Evolutionary conservation across 139 green algal genomes (phyloP).

Genomic region (Mesotaenium endlicherianum): DNA sequence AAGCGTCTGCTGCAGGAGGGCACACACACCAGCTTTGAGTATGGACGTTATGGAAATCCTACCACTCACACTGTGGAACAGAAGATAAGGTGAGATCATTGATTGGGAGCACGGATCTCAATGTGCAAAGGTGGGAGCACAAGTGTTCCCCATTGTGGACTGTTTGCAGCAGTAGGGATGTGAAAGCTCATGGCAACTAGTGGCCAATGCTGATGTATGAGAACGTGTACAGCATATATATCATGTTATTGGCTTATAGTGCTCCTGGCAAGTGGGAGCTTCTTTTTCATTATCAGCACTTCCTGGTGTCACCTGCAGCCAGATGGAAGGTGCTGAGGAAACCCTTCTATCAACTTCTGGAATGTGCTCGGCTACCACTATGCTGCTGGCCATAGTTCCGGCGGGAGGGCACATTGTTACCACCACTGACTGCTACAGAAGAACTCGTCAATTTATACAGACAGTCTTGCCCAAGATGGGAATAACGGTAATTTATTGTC

Average conservation of each 20-base stretch:
- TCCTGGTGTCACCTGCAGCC: constrained; percentile 16
- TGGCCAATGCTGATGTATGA: neutral
- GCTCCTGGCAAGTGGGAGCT: neutral
- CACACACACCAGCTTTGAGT: constrained; percentile 83
- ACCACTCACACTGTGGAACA: constrained; percentile 83
- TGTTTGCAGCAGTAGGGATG: neutral
- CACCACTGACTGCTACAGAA: constrained; percentile 98
- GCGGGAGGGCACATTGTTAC: constrained; percentile 95
- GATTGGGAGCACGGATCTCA: neutral
- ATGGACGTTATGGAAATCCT: constrained; percentile 94
- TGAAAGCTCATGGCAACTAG: neutral
- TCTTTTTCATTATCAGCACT: neutral
- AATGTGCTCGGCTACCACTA: constrained; percentile 97
- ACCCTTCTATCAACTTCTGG: constrained; percentile 86
- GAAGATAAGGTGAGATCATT: constrained; percentile 76
- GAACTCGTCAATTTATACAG: constrained; percentile 97
- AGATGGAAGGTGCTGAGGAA: constrained; percentile 92
- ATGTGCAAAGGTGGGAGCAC: neutral
- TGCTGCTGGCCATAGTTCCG: constrained; percentile 97
- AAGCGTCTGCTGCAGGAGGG: constrained; percentile 77
- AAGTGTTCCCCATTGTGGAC: neutral
- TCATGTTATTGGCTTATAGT: neutral
- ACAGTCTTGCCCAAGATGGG: constrained; percentile 97
- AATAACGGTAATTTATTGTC: constrained; percentile 69
- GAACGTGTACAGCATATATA: neutral